These are phyloP conservation scores for Fusarium anthophilum DNA, from an alignment of 2,329 filamentous ascomycete genomes.

Conservation along the genomic window DNA sequence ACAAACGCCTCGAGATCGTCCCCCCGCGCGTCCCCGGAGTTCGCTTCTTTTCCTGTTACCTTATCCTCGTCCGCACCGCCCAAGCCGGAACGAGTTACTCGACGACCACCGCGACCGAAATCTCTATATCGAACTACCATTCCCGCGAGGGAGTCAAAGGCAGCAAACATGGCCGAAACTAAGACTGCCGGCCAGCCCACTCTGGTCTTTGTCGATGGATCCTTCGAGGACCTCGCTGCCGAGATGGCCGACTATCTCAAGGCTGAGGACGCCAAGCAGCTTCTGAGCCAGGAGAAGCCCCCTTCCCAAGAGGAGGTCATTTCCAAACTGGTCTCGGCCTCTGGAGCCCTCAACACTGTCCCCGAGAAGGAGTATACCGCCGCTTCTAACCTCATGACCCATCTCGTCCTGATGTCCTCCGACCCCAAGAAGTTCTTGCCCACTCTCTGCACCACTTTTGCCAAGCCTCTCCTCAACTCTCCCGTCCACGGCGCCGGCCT, in stretches of 20 bases:
- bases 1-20: constrained; percentile 41
- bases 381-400: constrained; percentile 95
- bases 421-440: constrained; percentile 88
- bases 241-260: constrained; percentile 97
- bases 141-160: constrained; percentile 29
- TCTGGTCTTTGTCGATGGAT: constrained; percentile 85
- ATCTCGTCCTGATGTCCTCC: constrained; percentile 87
- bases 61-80: constrained; percentile 23
- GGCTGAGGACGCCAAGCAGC: constrained; percentile 78
- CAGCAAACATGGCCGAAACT: constrained; percentile 44
- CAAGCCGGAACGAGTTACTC: constrained; percentile 29
- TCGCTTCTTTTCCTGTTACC: constrained; percentile 2
- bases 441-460: constrained; percentile 88
- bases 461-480: constrained; percentile 85
- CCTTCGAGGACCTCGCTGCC: constrained; percentile 89
- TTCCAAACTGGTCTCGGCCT: constrained; percentile 87
- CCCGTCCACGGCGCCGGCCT: constrained; percentile 85
- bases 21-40: constrained; percentile 26
- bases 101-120: constrained; percentile 33
- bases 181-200: constrained; percentile 62
- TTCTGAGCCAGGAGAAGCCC: constrained; percentile 76
- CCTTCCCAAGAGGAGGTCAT: constrained; percentile 80
- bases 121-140: constrained; percentile 23
- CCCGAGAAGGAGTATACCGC: constrained; percentile 97
- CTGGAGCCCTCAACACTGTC: constrained; percentile 79